Percentiles rank a stretch among this genome's conserved stretches.
These are phyloP conservation scores for Fusarium tjaetaba DNA, from an alignment of 2,329 filamentous ascomycete genomes.

Conservation along the genomic window DNA sequence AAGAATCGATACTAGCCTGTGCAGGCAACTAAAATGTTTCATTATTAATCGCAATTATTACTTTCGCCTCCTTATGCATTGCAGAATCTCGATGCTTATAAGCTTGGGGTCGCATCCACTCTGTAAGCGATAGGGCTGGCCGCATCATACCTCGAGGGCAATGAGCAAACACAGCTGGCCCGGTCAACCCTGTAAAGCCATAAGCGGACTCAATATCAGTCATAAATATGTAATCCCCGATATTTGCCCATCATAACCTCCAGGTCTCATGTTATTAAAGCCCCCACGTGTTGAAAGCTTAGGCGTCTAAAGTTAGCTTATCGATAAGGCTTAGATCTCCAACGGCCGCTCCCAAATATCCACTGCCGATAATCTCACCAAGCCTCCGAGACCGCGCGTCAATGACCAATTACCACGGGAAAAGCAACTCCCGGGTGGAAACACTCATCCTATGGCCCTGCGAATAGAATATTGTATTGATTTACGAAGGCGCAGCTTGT, in stretches of 20 bases:
- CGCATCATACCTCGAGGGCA: background rate
- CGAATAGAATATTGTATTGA: background rate
- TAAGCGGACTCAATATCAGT: background rate
- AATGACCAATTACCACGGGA: background rate
- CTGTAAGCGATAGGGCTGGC: background rate
- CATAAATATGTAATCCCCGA: background rate
- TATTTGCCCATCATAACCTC: background rate
- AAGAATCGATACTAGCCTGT: too few species aligned
- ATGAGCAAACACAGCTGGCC: background rate
- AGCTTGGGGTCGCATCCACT: background rate
- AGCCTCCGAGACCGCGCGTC: conserved; percentile 34
- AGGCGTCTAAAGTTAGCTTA: background rate
- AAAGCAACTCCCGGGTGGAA: background rate
- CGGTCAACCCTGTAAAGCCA: background rate
- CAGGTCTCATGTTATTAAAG: background rate
- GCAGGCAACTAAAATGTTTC: background rate
- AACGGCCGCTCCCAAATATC: background rate
- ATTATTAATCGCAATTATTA: background rate
- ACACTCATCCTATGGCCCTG: background rate
- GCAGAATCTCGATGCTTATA: background rate
- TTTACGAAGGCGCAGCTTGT: conserved; percentile 1
- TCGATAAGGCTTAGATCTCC: conserved; percentile 17
- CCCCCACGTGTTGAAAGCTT: conserved; percentile 6
- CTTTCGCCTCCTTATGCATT: background rate
- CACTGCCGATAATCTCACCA: conserved; percentile 24